Base-by-base conservation (phyloP, 2,329 filamentous ascomycete species). In the Fusarium armeniacum region DNA sequence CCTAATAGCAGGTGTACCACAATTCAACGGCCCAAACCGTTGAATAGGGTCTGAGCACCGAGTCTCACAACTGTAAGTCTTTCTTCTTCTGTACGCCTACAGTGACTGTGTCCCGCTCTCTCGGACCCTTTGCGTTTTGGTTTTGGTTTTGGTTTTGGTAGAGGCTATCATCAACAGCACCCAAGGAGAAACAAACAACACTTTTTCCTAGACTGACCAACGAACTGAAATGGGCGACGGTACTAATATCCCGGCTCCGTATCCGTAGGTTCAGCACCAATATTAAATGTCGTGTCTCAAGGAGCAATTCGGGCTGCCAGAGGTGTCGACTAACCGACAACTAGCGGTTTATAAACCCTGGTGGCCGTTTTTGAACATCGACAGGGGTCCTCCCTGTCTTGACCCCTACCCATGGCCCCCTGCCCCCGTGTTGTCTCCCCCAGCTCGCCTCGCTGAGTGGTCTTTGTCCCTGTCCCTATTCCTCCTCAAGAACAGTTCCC, bases 361-460 rank as follows among this genome's bases (percentile, higher is more conserved):
- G 49, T 32, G 59, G 67, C 70, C 69, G 70, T 70, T 72, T 72
- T 65, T 70, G 24, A 59, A 46, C 43, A 12, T 38, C 13, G 46
- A 63, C 66, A 65, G 32, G 69, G 58, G 30, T 2, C 15, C n/a
- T 38, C 43, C 41, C 32, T 49, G 43, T 3, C 44, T 15, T 22
- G 18, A 20, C 32, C 55, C 56, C n/a, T 60, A 36, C 54, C 54
- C 12, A 33, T 33, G 30, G 11, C 33, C 61, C 57, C 61, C 57
- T 55, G 47, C 26, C 40, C 58, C 53, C 53, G 49, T 65, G 47
- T 55, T 57, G 44, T 62, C 36, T 56, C n/a, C 45, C 41, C 62
- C 58, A 60, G 61, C 41, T 59, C 54, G 65, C 57, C 65, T 67
- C 53, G 59, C 47, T 65, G 65, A 60, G 53, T 56, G 59, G 52